phyloP scores from a whole-genome alignment of 106 monocot species.

The Dendrobium catenatum region DNA sequence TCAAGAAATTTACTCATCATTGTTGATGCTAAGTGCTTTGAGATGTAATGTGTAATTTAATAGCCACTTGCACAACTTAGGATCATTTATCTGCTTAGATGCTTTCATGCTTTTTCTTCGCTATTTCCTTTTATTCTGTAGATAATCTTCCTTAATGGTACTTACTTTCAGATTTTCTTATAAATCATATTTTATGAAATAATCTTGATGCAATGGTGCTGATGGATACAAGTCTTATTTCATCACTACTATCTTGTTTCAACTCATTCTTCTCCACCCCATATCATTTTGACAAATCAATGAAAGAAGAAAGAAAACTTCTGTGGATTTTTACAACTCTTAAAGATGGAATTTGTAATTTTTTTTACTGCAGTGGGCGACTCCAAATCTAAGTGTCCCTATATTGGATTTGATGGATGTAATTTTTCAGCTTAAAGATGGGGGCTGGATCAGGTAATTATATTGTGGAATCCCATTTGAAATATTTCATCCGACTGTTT shows the following conservation, averaged over 20 bases:
- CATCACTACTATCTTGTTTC: slow-evolving; percentile 3
- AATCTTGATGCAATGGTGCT: not conserved
- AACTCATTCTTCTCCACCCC: not conserved
- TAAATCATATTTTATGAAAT: not conserved
- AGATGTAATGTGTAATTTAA: not conserved
- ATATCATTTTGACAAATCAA: not conserved
- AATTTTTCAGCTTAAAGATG: slow-evolving; percentile 92
- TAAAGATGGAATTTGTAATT: slow-evolving; percentile 3
- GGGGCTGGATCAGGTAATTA: slow-evolving; percentile 92
- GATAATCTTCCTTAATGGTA: too few species aligned
- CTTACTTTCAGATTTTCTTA: not conserved
- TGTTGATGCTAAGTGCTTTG: too few species aligned
- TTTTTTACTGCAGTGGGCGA: slow-evolving; percentile 55
- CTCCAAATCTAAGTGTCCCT: slow-evolving; percentile 71
- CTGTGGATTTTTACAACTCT: not conserved
- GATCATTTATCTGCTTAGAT: not conserved
- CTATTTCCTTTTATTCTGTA: too few species aligned
- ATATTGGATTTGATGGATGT: slow-evolving; percentile 86
- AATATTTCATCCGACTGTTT: not conserved
- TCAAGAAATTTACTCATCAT: not conserved
- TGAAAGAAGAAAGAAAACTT: not conserved
- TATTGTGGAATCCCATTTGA: not conserved
- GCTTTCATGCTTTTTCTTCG: too few species aligned
- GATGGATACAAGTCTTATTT: not conserved
- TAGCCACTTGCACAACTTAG: not conserved